Evolutionary conservation across 1,284 basidiomycete genomes (phyloP).

Genomic region (Ceratobasidium sp.): DNA sequence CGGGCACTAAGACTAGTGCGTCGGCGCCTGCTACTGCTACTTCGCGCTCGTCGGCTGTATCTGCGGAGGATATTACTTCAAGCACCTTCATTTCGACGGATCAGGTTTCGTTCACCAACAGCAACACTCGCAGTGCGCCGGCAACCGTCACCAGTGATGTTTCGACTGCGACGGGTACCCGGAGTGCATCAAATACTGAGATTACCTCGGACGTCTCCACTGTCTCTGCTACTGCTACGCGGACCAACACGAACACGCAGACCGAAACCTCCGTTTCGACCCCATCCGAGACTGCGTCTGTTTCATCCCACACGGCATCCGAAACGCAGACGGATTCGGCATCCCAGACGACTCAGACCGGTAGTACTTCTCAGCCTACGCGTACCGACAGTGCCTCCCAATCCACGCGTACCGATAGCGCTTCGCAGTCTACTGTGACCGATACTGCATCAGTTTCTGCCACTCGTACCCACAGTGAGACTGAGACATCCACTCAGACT

Average conservation of each 20-base stretch:
- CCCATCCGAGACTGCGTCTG: constrained; percentile 12
- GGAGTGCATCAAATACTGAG: neutral
- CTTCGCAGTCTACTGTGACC: neutral
- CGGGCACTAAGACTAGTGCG: neutral
- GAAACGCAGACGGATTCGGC: neutral
- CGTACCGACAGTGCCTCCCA: constrained; percentile 11
- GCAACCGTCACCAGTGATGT: neutral
- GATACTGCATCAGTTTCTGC: constrained; percentile 12
- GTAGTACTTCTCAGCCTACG: constrained; percentile 6
- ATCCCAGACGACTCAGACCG: neutral
- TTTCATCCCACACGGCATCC: constrained; percentile 7
- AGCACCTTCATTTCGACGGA: neutral
- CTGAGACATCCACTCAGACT: constrained; percentile 13
- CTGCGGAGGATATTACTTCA: constrained; percentile 2
- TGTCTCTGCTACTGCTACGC: too few species aligned
- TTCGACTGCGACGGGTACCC: constrained; percentile 13
- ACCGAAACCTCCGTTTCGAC: neutral
- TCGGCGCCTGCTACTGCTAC: neutral
- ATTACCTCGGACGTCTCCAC: too few species aligned
- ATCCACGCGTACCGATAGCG: constrained; percentile 22
- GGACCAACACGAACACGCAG: too few species aligned
- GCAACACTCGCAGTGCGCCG: constrained; percentile 16
- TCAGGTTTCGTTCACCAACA: neutral
- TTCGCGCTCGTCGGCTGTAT: neutral
- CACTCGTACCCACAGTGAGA: neutral